Evolutionary conservation across 805 yeast species (phyloP), one percentile per base, ranked within the genome.

Genomic region (Myxozyma melibiosi): DNA sequence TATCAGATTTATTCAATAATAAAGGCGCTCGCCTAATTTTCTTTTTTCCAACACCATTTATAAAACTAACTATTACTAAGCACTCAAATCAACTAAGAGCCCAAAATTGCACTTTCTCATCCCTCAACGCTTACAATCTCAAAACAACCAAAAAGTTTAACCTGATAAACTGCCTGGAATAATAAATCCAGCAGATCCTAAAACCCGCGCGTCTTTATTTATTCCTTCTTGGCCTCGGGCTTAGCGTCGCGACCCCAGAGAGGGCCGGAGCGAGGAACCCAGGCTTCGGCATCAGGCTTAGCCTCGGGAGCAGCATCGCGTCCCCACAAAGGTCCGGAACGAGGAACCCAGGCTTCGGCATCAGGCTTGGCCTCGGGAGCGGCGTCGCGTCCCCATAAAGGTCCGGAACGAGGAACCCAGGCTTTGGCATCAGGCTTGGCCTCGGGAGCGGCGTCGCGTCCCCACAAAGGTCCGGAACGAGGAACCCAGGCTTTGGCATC

Each of bases 221-320:
- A n/a, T n/a, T n/a, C n/a, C n/a, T n/a, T n/a, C 11, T 41, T 37
- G 31, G 57, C 53, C 28, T 48, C 53, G 20, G 61, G 51, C 13
- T 44, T 53, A 11, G 59, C 61, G 25, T 56, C 53, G 11, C 61
- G 61, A 4, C 39, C 49, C 33, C 39, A 51, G 20, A 55, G 20
- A 3, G 59, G 59, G n/a, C 53, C 40, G 0, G 53, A 58, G 8
- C 40, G 35, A 9, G 35, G 16, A 6, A 7, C 8, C 52, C 44
- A 38, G 13, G 52, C 52, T 9, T 38, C 45, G 20, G 46, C 20
- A 7, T 45, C 4, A 6, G 49, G 34, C 4, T 40, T 41, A 6
- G 55, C 59, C 18, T 55, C 59, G 8, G 61, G 50, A 14, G 35
- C 55, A 4, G 61, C 55, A 11, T 47, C 61, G 14, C 61, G 61